These are phyloP conservation scores for Talaromyces sp. DNA, from an alignment of 2,329 filamentous ascomycete species.

Conservation along the genomic window DNA sequence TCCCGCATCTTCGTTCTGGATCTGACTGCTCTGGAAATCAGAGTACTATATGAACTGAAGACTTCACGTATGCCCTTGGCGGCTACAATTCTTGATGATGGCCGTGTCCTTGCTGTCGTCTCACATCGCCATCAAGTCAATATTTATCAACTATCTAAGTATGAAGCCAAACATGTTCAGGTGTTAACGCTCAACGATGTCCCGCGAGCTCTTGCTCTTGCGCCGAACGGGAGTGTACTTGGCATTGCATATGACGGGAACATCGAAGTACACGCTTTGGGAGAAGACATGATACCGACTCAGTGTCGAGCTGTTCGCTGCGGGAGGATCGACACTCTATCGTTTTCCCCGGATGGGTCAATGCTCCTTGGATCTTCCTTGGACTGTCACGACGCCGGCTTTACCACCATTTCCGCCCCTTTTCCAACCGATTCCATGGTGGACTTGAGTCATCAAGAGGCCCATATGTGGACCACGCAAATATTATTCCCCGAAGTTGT, in stretches of 20 bases:
- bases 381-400: conserved; percentile 61
- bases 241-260: conserved; percentile 81
- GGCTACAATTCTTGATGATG: conserved; percentile 75
- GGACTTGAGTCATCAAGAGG: conserved; percentile 60
- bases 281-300: conserved; percentile 58
- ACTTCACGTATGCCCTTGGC: conserved; percentile 71
- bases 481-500: conserved; percentile 81
- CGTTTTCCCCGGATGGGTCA: conserved; percentile 73
- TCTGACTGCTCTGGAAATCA: conserved; percentile 56
- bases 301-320: conserved; percentile 75
- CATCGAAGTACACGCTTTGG: conserved; percentile 80
- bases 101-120: conserved; percentile 70
- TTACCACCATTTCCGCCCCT: conserved; percentile 73
- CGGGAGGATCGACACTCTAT: conserved; percentile 67
- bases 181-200: conserved; percentile 74
- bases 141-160: conserved; percentile 67
- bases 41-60: conserved; percentile 73
- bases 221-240: conserved; percentile 74
- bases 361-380: conserved; percentile 73
- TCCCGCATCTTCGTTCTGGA: conserved; percentile 79
- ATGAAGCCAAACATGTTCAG: conserved; percentile 66
- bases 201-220: conserved; percentile 73
- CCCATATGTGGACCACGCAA: conserved; percentile 78
- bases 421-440: conserved; percentile 62
- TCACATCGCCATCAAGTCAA: conserved; percentile 81